Evolutionary conservation across 176 grass and related monocot species (phyloP).

Genomic region (Oryza nivara): DNA sequence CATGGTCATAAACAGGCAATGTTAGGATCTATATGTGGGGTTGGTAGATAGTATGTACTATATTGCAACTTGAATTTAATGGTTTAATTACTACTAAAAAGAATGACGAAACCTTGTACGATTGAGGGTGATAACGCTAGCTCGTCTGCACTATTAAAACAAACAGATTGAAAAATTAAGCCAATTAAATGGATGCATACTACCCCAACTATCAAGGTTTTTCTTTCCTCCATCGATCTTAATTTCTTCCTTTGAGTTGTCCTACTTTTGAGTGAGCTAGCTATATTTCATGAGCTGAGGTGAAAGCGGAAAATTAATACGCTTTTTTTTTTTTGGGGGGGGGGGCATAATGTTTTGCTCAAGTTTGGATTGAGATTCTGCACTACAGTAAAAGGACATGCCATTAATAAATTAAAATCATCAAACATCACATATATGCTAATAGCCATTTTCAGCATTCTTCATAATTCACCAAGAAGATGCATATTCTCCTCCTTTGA

Average conservation of each 20-base stretch:
- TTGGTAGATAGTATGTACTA: slow-evolving; percentile 12
- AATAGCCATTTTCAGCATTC: slow-evolving; percentile 23
- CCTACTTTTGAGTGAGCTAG: slow-evolving; percentile 6
- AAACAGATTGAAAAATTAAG: not conserved
- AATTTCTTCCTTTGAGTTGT: not conserved
- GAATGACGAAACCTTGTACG: not conserved
- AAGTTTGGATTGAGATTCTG: not conserved
- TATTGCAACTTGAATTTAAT: slow-evolving; percentile 25
- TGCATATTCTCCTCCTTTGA: slow-evolving; percentile 35
- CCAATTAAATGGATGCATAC: slow-evolving; percentile 8
- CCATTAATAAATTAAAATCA: not conserved
- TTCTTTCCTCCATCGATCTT: not conserved
- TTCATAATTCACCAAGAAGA: slow-evolving; percentile 24
- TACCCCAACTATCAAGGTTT: not conserved
- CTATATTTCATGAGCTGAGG: slow-evolving; percentile 54
- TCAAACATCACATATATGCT: slow-evolving; percentile 23
- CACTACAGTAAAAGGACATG: not conserved
- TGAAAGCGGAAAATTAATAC: slow-evolving; percentile 21
- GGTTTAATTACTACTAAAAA: not conserved
- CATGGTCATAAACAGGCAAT: not conserved
- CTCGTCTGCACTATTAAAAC: not conserved
- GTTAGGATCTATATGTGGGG: slow-evolving; percentile 13
- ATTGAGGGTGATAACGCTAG: not conserved
- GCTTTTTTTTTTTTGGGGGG: no score
- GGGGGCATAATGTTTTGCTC: not conserved